These are phyloP conservation scores for Hypoxylon sp. DNA, from an alignment of 2,329 filamentous ascomycete genomes.

Conservation along the genomic window DNA sequence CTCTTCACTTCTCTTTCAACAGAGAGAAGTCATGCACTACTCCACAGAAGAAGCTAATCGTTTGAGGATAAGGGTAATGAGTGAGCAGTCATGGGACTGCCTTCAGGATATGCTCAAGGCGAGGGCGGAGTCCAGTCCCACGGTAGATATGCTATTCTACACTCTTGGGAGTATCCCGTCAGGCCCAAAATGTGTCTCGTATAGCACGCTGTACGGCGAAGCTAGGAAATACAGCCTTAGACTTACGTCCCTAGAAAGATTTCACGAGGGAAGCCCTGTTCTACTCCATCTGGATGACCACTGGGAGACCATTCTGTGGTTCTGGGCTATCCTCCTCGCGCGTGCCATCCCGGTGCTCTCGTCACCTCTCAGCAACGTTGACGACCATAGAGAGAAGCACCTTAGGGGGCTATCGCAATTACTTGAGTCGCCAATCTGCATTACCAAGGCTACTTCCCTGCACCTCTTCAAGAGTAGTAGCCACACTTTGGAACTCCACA, in stretches of 20 bases:
- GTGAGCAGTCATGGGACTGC: background rate
- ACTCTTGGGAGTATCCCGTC: background rate
- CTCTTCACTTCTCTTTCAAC: too few species aligned
- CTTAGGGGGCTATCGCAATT: slow-evolving; percentile 25
- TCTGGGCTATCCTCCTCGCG: slow-evolving; percentile 49
- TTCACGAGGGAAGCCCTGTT: background rate
- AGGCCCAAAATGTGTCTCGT: slow-evolving; percentile 2
- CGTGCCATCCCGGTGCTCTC: slow-evolving; percentile 41
- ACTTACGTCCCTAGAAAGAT: background rate
- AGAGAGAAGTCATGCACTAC: background rate
- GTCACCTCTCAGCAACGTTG: slow-evolving; percentile 43
- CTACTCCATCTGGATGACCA: slow-evolving; percentile 49
- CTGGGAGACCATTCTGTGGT: slow-evolving; percentile 48
- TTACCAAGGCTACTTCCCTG: slow-evolving; percentile 30
- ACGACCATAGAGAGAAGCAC: slow-evolving; percentile 40
- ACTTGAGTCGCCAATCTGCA: slow-evolving; percentile 38
- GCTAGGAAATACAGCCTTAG: background rate
- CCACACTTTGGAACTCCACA: slow-evolving; percentile 14
- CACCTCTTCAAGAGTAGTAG: slow-evolving; percentile 30
- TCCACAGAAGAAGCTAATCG: too few species aligned
- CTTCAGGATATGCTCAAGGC: slow-evolving; percentile 2
- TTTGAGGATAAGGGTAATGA: background rate
- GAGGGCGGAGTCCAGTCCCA: background rate
- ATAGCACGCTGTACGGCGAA: background rate
- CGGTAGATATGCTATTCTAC: slow-evolving; percentile 1